Conservation (phyloP, 257 asterid species). For the Ilex asprella region DNA sequence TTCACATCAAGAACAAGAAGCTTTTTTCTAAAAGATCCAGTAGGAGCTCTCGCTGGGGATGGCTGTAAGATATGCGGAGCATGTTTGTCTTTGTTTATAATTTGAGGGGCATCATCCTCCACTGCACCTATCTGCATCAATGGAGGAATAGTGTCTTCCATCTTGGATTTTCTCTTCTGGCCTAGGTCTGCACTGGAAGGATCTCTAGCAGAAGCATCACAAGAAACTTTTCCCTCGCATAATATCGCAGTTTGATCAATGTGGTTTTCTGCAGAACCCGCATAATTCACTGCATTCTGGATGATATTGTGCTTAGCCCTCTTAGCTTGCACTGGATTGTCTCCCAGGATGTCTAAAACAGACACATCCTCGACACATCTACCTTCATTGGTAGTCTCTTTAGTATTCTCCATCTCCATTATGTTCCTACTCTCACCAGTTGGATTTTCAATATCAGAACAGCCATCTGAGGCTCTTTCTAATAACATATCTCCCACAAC, state of each 20-base stretch:
- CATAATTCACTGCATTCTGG: neutral
- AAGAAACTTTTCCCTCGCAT: neutral
- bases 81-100: conserved; percentile 6
- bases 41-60: conserved; percentile 16
- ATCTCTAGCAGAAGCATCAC: neutral
- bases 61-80: neutral
- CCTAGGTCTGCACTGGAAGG: neutral
- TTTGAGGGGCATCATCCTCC: conserved; percentile 15
- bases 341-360: neutral
- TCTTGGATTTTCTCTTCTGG: too few species aligned
- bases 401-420: conserved; percentile 10
- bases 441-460: conserved; percentile 12
- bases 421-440: conserved; percentile 8
- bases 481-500: conserved; percentile 18
- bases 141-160: conserved; percentile 12
- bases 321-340: conserved; percentile 1
- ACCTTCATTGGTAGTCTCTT: conserved; percentile 13
- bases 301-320: conserved; percentile 2
- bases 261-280: neutral
- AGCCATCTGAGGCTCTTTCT: conserved; percentile 21
- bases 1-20: conserved; percentile 88
- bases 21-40: conserved; percentile 35
- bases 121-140: conserved; percentile 15
- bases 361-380: conserved; percentile 6
- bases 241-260: too few species aligned